Evolutionary conservation across 352 stramenopile genomes (phyloP).

Genomic region (Globisporangium mamillatum): DNA sequence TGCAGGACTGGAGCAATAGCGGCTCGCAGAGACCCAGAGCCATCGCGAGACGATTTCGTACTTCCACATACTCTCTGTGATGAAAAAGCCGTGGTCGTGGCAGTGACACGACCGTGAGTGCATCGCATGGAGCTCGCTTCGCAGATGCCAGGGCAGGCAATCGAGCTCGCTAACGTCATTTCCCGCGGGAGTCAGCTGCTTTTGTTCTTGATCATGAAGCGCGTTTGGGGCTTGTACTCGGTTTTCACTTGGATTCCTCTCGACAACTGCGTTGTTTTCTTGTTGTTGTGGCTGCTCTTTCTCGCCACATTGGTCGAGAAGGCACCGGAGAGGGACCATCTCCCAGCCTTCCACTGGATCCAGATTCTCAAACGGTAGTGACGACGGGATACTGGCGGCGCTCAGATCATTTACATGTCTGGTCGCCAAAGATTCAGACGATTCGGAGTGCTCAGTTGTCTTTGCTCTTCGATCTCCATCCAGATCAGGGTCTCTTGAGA

Average conservation of each 20-base stretch:
- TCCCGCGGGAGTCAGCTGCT: no score
- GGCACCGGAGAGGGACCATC: constrained; percentile 3
- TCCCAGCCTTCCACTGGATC: background rate
- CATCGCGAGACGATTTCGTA: constrained; percentile 30
- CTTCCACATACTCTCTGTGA: constrained; percentile 14
- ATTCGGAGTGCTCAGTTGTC: background rate
- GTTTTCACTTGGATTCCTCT: background rate
- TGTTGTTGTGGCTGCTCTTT: background rate
- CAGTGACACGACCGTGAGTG: constrained; percentile 28
- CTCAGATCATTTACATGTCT: background rate
- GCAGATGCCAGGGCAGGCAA: constrained; percentile 24
- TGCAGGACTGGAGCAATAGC: background rate
- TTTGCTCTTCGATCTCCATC: no score
- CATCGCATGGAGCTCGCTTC: constrained; percentile 27
- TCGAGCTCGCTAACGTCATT: no score
- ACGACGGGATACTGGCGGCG: background rate
- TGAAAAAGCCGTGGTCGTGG: constrained; percentile 18
- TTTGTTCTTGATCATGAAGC: background rate
- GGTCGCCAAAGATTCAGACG: background rate
- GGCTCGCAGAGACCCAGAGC: constrained; percentile 21
- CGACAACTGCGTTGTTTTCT: background rate
- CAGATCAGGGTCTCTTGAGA: background rate
- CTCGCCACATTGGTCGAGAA: background rate
- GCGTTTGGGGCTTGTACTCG: background rate
- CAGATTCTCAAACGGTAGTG: background rate